Percentiles rank a stretch among this genome's conserved stretches.
Evolutionary conservation across 129 eudicot genomes (phyloP).

Genomic region (Gnaphalium uliginosum): DNA sequence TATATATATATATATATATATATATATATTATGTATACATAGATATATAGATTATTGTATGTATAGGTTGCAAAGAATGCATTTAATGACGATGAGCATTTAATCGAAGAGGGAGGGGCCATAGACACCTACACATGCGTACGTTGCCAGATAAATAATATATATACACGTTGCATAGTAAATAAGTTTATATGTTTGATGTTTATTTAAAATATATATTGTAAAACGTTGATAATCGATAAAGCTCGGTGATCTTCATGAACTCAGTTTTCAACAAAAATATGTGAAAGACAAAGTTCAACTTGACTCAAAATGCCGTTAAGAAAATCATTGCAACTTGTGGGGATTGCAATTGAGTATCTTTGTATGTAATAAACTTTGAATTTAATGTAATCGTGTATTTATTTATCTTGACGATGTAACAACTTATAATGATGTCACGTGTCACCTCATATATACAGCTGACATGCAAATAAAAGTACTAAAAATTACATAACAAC

Average conservation of each 20-base stretch:
- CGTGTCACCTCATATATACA: too few species aligned
- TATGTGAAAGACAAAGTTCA: not conserved
- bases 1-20: too few species aligned
- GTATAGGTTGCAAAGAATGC: conserved; percentile 34
- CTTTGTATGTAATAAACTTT: too few species aligned
- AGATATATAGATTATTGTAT: not conserved
- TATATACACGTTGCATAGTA: not conserved
- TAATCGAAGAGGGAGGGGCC: conserved; percentile 30
- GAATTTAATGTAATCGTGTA: too few species aligned
- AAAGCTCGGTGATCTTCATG: too few species aligned
- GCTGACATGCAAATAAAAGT: too few species aligned
- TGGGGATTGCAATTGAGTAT: too few species aligned
- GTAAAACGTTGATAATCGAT: not conserved
- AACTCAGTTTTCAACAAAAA: not conserved
- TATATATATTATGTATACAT: not conserved
- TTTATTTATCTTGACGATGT: too few species aligned
- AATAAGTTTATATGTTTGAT: not conserved
- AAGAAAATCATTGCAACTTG: too few species aligned
- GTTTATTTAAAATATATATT: not conserved
- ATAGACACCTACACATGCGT: conserved; percentile 19
- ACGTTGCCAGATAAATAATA: conserved; percentile 14
- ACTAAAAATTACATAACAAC: too few species aligned
- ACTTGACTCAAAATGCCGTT: not conserved
- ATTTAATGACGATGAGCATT: conserved; percentile 38
- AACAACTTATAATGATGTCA: too few species aligned